A percentile compares a stretch with the other conserved stretches of the same genome.
Evolutionary conservation across 495 filamentous ascomycete genomes (phyloP).

Genomic region (Trichoderma parareesei): DNA sequence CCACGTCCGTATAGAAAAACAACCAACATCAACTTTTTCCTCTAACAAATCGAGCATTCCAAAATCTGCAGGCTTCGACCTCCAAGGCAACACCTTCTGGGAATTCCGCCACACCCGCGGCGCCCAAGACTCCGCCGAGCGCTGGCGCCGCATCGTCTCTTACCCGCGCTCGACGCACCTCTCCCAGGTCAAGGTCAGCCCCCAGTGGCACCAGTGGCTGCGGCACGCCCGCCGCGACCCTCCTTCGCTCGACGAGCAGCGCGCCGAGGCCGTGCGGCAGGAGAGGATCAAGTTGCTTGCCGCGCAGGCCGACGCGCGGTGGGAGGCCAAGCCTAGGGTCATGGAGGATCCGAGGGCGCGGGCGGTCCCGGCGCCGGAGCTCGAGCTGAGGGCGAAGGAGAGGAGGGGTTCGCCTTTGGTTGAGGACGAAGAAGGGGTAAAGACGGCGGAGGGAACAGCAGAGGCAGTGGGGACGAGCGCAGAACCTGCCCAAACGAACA

Average conservation of each 20-base stretch:
- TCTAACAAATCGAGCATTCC: neutral
- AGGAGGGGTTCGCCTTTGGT: neutral
- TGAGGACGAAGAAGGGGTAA: neutral
- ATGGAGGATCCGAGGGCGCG: conserved; percentile 19
- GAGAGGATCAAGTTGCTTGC: conserved; percentile 64
- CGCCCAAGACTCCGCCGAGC: conserved; percentile 36
- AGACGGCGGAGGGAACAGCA: neutral
- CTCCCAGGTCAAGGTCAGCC: conserved; percentile 52
- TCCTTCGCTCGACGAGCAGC: conserved; percentile 69
- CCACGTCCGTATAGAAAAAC: neutral
- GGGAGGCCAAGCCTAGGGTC: conserved; percentile 61
- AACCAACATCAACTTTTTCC: neutral
- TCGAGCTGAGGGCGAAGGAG: neutral
- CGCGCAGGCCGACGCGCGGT: conserved; percentile 71
- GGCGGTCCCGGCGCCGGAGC: conserved; percentile 9
- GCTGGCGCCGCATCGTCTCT: conserved; percentile 59
- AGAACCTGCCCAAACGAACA: neutral
- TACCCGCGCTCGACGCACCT: conserved; percentile 53
- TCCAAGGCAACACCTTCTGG: conserved; percentile 89
- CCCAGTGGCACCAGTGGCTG: conserved; percentile 96
- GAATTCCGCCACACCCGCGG: conserved; percentile 61
- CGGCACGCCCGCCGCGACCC: conserved; percentile 66
- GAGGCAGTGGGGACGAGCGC: neutral
- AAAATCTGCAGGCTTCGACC: conserved; percentile 59
- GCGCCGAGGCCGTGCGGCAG: conserved; percentile 58